Evolutionary conservation across 345 rosid genomes (phyloP).

Genomic region (Syzygium grande): DNA sequence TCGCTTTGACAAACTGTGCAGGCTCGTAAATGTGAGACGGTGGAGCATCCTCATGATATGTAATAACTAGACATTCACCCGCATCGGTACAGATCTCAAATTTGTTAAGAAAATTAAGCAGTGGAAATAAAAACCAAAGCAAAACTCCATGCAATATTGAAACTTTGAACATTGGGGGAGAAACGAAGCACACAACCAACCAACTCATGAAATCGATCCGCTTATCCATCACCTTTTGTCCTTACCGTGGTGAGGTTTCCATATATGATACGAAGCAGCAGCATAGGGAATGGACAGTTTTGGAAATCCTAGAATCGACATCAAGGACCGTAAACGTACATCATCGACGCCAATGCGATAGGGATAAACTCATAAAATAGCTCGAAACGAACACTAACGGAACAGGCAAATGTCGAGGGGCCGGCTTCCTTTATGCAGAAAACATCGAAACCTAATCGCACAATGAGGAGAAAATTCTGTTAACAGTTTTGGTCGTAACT

Average conservation of each 20-base stretch:
- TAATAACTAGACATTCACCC: not conserved
- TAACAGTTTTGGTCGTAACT: not conserved
- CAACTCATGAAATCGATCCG: too few species aligned
- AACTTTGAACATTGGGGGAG: not conserved
- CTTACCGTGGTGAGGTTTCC: not conserved
- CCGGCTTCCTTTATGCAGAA: not conserved
- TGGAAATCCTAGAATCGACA: not conserved
- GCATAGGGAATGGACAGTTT: not conserved
- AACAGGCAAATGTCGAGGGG: not conserved
- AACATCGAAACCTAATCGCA: not conserved
- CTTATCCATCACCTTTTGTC: not conserved
- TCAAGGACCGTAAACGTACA: not conserved
- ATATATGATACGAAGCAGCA: not conserved
- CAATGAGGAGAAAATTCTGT: not conserved
- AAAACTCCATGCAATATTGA: not conserved
- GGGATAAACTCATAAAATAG: not conserved
- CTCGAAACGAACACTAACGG: not conserved
- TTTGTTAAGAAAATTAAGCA: not conserved
- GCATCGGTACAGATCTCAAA: not conserved
- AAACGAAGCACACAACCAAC: not conserved
- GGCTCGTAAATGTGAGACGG: not conserved
- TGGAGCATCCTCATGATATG: not conserved
- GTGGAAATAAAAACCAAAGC: not conserved
- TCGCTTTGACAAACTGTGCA: fast-evolving
- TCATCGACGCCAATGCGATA: not conserved